These are phyloP conservation scores for Acacia crassicarpa DNA, from an alignment of 306 rosid genomes.

Conservation along the genomic window DNA sequence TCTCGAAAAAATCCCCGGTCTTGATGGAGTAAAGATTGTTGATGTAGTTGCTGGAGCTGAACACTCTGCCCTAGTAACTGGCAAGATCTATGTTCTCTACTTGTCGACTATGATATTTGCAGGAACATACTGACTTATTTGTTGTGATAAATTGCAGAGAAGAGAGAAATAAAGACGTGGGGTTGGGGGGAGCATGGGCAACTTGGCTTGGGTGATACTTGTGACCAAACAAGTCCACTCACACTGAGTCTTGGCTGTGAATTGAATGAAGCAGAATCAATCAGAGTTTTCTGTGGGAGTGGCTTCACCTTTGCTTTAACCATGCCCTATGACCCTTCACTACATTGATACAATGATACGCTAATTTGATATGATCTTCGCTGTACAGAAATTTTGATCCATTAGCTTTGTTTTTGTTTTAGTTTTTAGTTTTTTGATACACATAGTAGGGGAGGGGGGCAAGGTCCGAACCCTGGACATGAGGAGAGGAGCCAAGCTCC, in stretches of 20 bases:
- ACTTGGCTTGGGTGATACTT: slow-evolving; percentile 82
- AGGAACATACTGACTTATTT: slow-evolving; percentile 13
- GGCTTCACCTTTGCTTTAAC: slow-evolving; percentile 73
- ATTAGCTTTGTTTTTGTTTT: background rate
- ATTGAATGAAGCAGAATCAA: slow-evolving; percentile 29
- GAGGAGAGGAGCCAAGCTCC: too few species aligned
- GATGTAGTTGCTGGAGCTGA: slow-evolving; percentile 83
- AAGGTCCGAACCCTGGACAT: too few species aligned
- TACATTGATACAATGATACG: slow-evolving; percentile 7
- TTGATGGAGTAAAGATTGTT: slow-evolving; percentile 45
- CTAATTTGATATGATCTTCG: background rate
- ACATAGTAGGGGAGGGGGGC: too few species aligned
- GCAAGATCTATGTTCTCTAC: slow-evolving; percentile 36
- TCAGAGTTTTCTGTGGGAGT: slow-evolving; percentile 76
- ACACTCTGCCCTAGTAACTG: slow-evolving; percentile 76
- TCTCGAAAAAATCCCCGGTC: slow-evolving; percentile 53
- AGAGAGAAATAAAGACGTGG: slow-evolving; percentile 75
- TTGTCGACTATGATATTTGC: background rate
- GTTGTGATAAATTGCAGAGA: slow-evolving; percentile 36
- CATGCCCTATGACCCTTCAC: slow-evolving; percentile 26
- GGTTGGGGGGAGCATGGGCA: slow-evolving; percentile 99
- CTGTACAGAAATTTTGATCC: background rate
- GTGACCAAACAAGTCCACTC: slow-evolving; percentile 58
- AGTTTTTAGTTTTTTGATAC: too few species aligned
- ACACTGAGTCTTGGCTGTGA: slow-evolving; percentile 40